Base-by-base conservation (phyloP, 116 monocot genomes). In the Cymodocea nodosa region DNA sequence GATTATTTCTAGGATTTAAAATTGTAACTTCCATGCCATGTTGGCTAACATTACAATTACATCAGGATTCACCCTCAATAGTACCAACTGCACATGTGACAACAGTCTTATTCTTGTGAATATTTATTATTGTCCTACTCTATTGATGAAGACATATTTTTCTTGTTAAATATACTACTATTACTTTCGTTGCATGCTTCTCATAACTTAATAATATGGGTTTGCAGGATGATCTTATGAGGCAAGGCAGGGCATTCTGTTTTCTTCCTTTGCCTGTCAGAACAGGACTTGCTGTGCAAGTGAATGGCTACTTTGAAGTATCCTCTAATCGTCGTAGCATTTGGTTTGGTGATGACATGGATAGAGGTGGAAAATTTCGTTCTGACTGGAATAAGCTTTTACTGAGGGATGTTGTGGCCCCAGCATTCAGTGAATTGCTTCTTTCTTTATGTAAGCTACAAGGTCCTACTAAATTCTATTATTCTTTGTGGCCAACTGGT, bases 291-390 rank as follows among this genome's bases (percentile, higher is more conserved):
- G 60, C 78, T 59, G 99, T 92, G 54, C 99, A 99, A 64, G 84
- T 99, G 52, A 92, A 99, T 74, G 92, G 86, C 67, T 99, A 84
- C 60, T 99, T 99, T 83, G 99, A 99, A 81, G 79, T 99, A 61
- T 89, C 92, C 9, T 89, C 99, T 19, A 99, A 99, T 71, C 74
- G 99, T 17, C 99, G 92, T 23, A 83, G 75, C 66, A 87, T 99
- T 71, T 99, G 99, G 99, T 92, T 84, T 89, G 99, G 99, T 22
- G 80, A 75, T 68, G 92, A 99, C 68, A 89, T 99, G 99, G 92
- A 99, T 59, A 76, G 89, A 63, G 86, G 82, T 74, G 99, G 92
- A 48, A 99, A 89, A 76, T 76, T 89, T 75, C 89, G 92, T 54
- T 99, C 99, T 74, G 89, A 99, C 52, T 99, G 99, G 99, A 99